Base-by-base conservation (phyloP, 441 rosid species). In the Flueggea neowawraea region DNA sequence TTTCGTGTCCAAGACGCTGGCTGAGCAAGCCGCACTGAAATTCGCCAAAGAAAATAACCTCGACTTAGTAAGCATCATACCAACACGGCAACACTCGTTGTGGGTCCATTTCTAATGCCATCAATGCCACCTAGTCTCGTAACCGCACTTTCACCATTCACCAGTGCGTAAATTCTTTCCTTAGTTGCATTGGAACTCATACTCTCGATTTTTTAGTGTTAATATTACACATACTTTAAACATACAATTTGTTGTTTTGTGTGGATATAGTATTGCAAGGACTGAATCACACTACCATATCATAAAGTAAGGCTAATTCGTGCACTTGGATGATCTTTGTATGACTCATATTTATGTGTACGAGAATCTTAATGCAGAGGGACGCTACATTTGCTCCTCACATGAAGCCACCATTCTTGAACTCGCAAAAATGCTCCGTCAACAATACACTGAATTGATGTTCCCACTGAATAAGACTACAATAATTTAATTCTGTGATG, bases 81-180 rank as follows among this genome's bases (percentile, higher is more conserved):
- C 98, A 4, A 65, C n/a, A n/a, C n/a, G n/a, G n/a, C n/a, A n/a
- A n/a, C 88, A 53, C 77, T 94, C 6, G 98, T 94, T 14, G 80
- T 94, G 12, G 98, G 98, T 55, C 90, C 94, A 16, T 94, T 94
- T 54, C 71, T 94, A 14, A 89, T 80, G 84, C 71, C 88, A 6
- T 83, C 89, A 0, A 81, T 89, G 88, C 98, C 98, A 0, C 98
- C 98, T 8, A 94, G 98, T 52, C 91, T 90, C 32, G 75, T 89
- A 7, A 89, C 97, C 36, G 96, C 89, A 4, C 91, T 90, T 28
- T 84, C 97, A 0, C 88, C 75, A 0, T 77, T 94, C 63, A 90
- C 95, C 10, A 57, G 98, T 91, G 65, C 10, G 62, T 48, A 8
- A 4, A 14, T 11, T 4, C 14, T 47, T 47, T 47, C 50, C 41